Conservation (phyloP, 192 early-diverging fungal genomes). For the Podochytrium sp. region DNA sequence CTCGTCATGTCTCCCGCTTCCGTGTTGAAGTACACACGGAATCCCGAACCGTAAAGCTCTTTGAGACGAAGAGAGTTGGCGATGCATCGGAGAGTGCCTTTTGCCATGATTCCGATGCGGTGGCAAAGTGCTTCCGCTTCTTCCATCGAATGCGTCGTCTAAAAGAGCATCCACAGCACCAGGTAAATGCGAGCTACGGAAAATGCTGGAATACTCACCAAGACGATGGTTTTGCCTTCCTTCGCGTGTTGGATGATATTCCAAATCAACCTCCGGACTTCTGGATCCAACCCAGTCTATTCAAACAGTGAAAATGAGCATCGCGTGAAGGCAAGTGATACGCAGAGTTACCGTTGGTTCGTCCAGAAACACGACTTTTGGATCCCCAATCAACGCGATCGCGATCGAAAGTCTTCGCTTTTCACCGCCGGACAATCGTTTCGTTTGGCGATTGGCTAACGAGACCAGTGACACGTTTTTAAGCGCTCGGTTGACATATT, state of each 20-base stretch:
- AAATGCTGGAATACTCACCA: slow-evolving; percentile 24
- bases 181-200: not conserved
- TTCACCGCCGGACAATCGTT: slow-evolving; percentile 76
- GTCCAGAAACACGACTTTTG: slow-evolving; percentile 77
- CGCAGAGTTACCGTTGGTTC: slow-evolving; percentile 68
- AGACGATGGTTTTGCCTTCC: slow-evolving; percentile 63
- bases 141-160: slow-evolving; percentile 78
- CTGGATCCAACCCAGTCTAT: slow-evolving; percentile 70
- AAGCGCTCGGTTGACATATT: slow-evolving; percentile 52
- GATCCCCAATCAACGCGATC: slow-evolving; percentile 55
- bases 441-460: slow-evolving; percentile 60
- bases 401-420: slow-evolving; percentile 66
- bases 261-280: slow-evolving; percentile 78
- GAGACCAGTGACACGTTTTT: slow-evolving; percentile 59
- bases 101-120: slow-evolving; percentile 79
- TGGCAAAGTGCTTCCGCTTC: slow-evolving; percentile 83
- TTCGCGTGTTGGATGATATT: slow-evolving; percentile 65
- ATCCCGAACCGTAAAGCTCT: slow-evolving; percentile 72
- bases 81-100: slow-evolving; percentile 72
- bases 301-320: not conserved
- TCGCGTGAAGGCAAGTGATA: not conserved
- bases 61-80: slow-evolving; percentile 70
- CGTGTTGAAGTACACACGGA: slow-evolving; percentile 61
- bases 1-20: slow-evolving; percentile 46
- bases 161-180: not conserved